phyloP scores from a whole-genome alignment of 2,329 filamentous ascomycete species.

The Ophiostoma piceae region DNA sequence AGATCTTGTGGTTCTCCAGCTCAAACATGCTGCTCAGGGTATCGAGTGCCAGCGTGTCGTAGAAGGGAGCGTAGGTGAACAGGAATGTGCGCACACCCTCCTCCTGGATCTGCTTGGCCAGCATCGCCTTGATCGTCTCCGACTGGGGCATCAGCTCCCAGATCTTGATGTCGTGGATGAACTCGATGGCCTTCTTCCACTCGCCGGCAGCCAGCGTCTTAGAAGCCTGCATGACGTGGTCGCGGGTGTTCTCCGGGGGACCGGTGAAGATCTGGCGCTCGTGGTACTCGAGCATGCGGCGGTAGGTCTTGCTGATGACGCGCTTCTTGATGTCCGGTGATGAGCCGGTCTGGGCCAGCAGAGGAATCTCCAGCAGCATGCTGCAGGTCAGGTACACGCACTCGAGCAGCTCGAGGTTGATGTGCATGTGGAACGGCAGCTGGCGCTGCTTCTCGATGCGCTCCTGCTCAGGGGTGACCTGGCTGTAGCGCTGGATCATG shows the following conservation, averaged over 20 bases:
- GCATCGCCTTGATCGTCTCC: conserved; percentile 93
- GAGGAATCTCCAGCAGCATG: conserved; percentile 97
- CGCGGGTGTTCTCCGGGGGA: conserved; percentile 95
- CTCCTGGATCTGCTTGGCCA: conserved; percentile 96
- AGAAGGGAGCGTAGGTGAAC: conserved; percentile 98
- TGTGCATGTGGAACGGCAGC: conserved; percentile 99
- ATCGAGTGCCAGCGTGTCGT: conserved; percentile 85
- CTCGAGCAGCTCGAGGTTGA: conserved; percentile 96
- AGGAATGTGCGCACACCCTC: conserved; percentile 97
- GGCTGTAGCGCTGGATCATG: conserved; percentile 94
- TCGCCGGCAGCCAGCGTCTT: conserved; percentile 95
- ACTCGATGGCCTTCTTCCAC: conserved; percentile 93
- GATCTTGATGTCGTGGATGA: conserved; percentile 98
- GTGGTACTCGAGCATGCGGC: conserved; percentile 98
- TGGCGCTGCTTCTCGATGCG: conserved; percentile 94
- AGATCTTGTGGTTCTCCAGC: conserved; percentile 80
- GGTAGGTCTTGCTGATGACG: conserved; percentile 98
- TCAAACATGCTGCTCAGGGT: conserved; percentile 94
- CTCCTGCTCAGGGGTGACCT: conserved; percentile 96
- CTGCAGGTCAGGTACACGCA: conserved; percentile 98
- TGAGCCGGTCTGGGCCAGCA: conserved; percentile 92
- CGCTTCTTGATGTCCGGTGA: conserved; percentile 96
- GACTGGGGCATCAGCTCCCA: conserved; percentile 96
- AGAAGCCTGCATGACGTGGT: conserved; percentile 98
- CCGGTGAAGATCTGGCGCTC: conserved; percentile 99